phyloP scores from a whole-genome alignment of 2,329 filamentous ascomycete species.

The Calcarisporium arbuscula region DNA sequence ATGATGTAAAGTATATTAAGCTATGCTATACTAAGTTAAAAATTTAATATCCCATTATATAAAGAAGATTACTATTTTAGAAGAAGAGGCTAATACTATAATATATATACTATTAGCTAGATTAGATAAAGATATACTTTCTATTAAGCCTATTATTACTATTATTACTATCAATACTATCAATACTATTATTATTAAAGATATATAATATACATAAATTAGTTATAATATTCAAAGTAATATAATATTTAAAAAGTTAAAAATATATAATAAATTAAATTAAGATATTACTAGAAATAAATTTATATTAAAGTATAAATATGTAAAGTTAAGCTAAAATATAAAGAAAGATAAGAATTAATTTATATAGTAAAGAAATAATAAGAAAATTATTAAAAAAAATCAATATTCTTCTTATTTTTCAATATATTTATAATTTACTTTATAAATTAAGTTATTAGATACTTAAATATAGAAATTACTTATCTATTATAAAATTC shows the following conservation, averaged over 20 bases:
- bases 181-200: background rate
- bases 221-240: background rate
- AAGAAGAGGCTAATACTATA: background rate
- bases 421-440: background rate
- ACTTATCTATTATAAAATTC: background rate
- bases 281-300: background rate
- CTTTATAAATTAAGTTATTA: background rate
- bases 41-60: no score
- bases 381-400: background rate
- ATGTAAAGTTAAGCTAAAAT: background rate
- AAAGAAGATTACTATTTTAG: background rate
- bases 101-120: background rate
- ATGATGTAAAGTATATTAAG: no score
- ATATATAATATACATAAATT: background rate
- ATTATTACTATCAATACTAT: background rate
- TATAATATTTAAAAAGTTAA: background rate
- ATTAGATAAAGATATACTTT: background rate
- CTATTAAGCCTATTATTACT: background rate
- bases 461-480: background rate
- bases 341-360: background rate
- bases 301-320: slow-evolving; percentile 1
- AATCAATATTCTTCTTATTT: background rate
- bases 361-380: slow-evolving; percentile 1
- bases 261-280: slow-evolving; percentile 1
- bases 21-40: no score